Evolutionary conservation across 805 yeast genomes (phyloP), one percentile per base, ranked within the genome.

Genomic region (Huiozyma sinensis): DNA sequence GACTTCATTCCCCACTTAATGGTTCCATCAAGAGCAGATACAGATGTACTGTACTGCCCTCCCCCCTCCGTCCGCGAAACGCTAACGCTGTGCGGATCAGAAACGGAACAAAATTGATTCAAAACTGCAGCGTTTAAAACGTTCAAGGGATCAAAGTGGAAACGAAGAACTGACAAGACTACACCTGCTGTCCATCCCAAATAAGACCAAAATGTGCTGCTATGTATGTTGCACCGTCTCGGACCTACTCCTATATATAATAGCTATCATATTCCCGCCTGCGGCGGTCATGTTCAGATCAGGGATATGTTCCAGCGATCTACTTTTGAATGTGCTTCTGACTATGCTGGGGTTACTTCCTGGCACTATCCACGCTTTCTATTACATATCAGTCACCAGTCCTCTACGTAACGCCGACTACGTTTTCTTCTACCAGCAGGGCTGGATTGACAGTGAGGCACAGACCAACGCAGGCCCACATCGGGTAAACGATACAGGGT

Each of bases 321-420:
- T 72, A 11, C 61, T 77, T 35, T 55, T 84, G 56, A 82, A 83
- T 65, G 64, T 82, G 40, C 54, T 84, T 37, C 71, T 85, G 56
- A 79, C 89, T 24, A 60, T 78, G 49, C 70, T 85, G 46, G 92
- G 89, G 36, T 83, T 79, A 64, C 65, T 84, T 50, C 95, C 95
- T 2, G 94, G 85, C 47, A 71, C 79, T 42, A 57, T 81, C 11
- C 86, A 81, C 54, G 80, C 86, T 5, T 64, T 80, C 41, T 80
- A 59, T 46, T 57, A 75, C 55, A 67, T 80, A 39, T 54, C 61
- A 1, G 45, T 56, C 24, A 59, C 63, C 3, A 57, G 62, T 36
- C 65, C 65, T 2, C 36, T 55, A 24, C 50, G 64, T 28, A 50
- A 54, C 12, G 39, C 48, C 2, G 62, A 58, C 30, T 45, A 50